phyloP scores from a whole-genome alignment of 169 alveolate species.

The Plasmodium knowlesi region DNA sequence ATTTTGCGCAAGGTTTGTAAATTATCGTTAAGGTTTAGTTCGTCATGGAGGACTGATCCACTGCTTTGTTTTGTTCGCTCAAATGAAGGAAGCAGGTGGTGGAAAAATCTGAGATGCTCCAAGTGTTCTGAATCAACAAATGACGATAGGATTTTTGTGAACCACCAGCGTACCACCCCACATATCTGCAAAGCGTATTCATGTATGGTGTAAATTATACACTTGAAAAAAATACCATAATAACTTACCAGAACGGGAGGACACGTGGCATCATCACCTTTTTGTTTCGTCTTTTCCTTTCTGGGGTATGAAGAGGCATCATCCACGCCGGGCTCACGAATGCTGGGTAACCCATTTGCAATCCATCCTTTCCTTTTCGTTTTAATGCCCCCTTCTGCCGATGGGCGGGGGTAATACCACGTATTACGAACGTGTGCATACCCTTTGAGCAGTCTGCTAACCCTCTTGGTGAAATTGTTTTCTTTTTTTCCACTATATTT shows the following conservation, averaged over 20 bases:
- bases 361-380: constrained; percentile 14
- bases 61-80: not conserved
- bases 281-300: constrained; percentile 18
- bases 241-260: not conserved
- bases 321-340: not conserved
- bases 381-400: not conserved
- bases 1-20: constrained; percentile 20
- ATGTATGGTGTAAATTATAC: constrained; percentile 35
- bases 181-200: constrained; percentile 42
- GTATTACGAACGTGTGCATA: not conserved
- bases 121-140: not conserved
- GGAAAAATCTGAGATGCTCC: not conserved
- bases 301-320: not conserved
- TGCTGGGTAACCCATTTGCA: constrained; percentile 5
- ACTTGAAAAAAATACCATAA: constrained; percentile 46
- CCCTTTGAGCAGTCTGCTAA: not conserved
- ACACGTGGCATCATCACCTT: not conserved
- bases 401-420: not conserved
- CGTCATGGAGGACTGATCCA: not conserved
- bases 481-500: constrained; percentile 3
- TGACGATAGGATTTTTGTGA: not conserved
- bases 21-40: not conserved
- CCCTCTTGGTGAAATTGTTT: not conserved
- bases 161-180: not conserved
- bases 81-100: not conserved